These are phyloP conservation scores for Neurospora tetrasperma DNA, from an alignment of 495 filamentous ascomycete species.

Conservation along the genomic window DNA sequence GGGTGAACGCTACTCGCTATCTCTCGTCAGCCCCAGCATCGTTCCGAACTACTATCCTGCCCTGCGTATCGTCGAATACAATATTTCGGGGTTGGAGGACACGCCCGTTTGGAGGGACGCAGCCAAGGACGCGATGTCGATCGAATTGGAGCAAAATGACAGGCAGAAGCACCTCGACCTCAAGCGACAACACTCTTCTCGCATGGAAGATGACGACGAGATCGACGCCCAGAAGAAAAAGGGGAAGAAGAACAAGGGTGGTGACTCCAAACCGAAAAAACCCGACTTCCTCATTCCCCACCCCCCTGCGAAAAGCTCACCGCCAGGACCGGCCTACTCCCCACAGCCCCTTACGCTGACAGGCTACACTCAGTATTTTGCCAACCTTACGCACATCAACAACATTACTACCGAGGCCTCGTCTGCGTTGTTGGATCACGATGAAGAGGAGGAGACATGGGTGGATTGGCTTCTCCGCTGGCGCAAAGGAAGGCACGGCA, in stretches of 20 bases:
- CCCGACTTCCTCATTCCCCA: conserved; percentile 56
- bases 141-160: background rate
- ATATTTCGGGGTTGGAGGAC: conserved; percentile 68
- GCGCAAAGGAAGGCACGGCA: conserved; percentile 46
- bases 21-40: conserved; percentile 71
- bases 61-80: conserved; percentile 82
- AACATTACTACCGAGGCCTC: conserved; percentile 26
- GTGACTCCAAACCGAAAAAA: conserved; percentile 45
- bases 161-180: conserved; percentile 17
- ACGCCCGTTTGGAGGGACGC: conserved; percentile 34
- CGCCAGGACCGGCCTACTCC: conserved; percentile 86
- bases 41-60: conserved; percentile 92
- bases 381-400: conserved; percentile 85
- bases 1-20: conserved; percentile 75
- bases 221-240: conserved; percentile 30
- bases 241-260: conserved; percentile 42
- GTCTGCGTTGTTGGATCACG: background rate
- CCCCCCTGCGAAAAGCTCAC: conserved; percentile 58
- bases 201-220: background rate
- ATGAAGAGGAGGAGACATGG: conserved; percentile 14
- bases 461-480: conserved; percentile 27
- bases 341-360: conserved; percentile 68
- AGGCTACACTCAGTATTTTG: conserved; percentile 81
- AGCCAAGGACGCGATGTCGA: background rate
- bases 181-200: background rate